phyloP scores from a whole-genome alignment of 768 basidiomycete species.

The Hydnum rufescens region DNA sequence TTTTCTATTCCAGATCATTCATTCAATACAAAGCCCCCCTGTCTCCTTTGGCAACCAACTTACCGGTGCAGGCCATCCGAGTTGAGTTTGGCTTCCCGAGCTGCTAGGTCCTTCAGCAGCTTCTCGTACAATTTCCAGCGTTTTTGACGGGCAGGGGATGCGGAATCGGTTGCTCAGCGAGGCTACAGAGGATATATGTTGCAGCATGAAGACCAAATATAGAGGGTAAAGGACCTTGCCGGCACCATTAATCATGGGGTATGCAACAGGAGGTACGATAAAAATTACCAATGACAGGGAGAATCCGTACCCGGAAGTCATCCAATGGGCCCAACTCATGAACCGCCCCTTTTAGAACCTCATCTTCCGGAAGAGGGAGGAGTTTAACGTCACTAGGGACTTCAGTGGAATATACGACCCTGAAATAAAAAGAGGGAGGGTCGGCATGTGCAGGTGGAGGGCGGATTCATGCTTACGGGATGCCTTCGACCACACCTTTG shows the following conservation, averaged over 20 bases:
- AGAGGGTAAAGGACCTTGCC: constrained; percentile 54
- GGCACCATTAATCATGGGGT: neutral
- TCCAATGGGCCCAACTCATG: constrained; percentile 80
- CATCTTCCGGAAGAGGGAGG: constrained; percentile 77
- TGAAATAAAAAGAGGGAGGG: constrained; percentile 39
- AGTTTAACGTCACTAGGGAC: constrained; percentile 75
- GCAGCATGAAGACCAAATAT: constrained; percentile 84
- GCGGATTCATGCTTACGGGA: constrained; percentile 19
- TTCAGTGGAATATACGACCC: constrained; percentile 88
- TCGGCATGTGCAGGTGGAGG: neutral
- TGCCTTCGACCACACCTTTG: constrained; percentile 20
- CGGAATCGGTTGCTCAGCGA: constrained; percentile 64
- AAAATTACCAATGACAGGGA: constrained; percentile 65
- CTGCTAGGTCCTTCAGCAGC: constrained; percentile 54
- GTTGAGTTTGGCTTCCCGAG: constrained; percentile 49
- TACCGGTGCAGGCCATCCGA: constrained; percentile 34
- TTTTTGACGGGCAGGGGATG: constrained; percentile 78
- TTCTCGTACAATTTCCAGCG: constrained; percentile 68
- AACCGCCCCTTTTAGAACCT: constrained; percentile 75
- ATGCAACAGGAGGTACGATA: neutral
- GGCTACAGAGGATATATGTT: constrained; percentile 69
- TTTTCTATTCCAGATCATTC: constrained; percentile 25
- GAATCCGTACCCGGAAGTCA: constrained; percentile 81
- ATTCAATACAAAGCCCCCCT: neutral
- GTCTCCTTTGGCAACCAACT: constrained; percentile 13